These are phyloP conservation scores for Malus hybrid DNA, from an alignment of 331 rosid species.

Conservation along the genomic window DNA sequence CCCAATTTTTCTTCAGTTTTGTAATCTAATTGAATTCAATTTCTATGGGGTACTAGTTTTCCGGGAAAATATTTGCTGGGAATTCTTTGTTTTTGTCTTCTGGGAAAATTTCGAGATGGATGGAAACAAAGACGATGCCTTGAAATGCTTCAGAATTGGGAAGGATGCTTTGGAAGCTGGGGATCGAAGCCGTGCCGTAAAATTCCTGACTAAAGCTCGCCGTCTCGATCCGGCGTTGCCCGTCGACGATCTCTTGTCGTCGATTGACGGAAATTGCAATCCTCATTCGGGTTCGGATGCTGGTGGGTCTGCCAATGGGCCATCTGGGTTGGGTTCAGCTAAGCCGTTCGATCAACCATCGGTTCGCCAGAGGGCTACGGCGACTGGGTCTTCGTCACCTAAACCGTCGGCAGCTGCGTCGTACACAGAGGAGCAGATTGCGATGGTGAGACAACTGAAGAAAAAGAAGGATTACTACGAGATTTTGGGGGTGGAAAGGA, in stretches of 20 bases:
- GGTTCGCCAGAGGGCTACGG: slow-evolving; percentile 47
- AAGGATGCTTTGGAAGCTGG: slow-evolving; percentile 61
- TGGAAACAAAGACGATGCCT: slow-evolving; percentile 89
- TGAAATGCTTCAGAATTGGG: slow-evolving; percentile 70
- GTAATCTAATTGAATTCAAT: neutral
- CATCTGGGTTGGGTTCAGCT: slow-evolving; percentile 19
- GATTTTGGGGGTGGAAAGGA: slow-evolving; percentile 78
- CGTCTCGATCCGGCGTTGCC: slow-evolving; percentile 72
- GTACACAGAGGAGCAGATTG: slow-evolving; percentile 57
- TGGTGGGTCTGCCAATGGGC: slow-evolving; percentile 13
- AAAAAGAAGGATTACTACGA: slow-evolving; percentile 81
- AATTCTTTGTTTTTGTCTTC: slow-evolving; percentile 1
- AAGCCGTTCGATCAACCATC: slow-evolving; percentile 46
- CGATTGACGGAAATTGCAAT: slow-evolving; percentile 24
- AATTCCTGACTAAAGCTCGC: slow-evolving; percentile 71
- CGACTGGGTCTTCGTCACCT: slow-evolving; percentile 26
- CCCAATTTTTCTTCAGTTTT: neutral
- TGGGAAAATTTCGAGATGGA: slow-evolving; percentile 37
- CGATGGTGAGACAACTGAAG: slow-evolving; percentile 57
- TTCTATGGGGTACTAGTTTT: neutral
- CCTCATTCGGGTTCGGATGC: slow-evolving; percentile 21
- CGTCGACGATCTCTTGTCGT: slow-evolving; percentile 55
- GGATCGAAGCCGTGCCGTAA: slow-evolving; percentile 64
- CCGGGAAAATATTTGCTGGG: slow-evolving; percentile 10
- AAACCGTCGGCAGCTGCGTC: slow-evolving; percentile 13